Evolutionary conservation across 176 grass and related monocot species (phyloP), one percentile per base, ranked within the genome.

Genomic region (Coix lacrymajobi): DNA sequence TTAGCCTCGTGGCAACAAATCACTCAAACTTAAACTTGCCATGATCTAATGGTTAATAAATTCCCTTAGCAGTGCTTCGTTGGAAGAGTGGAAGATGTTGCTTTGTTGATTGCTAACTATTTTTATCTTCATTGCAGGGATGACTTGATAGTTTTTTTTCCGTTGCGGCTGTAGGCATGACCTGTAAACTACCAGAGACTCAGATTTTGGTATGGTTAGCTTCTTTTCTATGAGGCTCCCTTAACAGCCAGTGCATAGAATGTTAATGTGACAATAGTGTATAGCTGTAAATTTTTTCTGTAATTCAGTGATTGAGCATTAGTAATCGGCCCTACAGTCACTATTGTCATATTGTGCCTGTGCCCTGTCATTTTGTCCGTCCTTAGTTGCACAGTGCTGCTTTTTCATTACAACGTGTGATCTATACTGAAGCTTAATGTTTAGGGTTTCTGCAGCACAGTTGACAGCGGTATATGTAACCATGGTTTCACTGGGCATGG

Each of bases 111-210:
- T 73, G 37, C 36, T 81, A 46, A 87, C 22, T 68, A 20, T 25
- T 34, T 86, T 14, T 57, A 11, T 24, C n/a, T 77, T 75, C 32
- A 19, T 69, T 83, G 69, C 88, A 90, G 88, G 79, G 34, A 68
- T 74, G 66, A 20, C 74, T 40, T 71, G 17, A 75, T 89, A 79
- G 40, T 66, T 83, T 79, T 75, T 82, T 51, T 65, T 79, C 83
- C 67, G 39, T 66, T 86, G 84, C 32, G 84, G 84, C 79, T 69
- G 10, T 83, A 83, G 84, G 83, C 40, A 78, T 83, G 84, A 79
- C 49, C 3, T 90, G 80, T 87, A 87, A 87, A 87, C 62, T 87
- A 90, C 49, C 73, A 66, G 84, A 90, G 88, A 79, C 73, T 83
- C 62, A 75, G 80, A 87, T 87, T 87, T 90, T 83, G 88, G 80